phyloP scores from a whole-genome alignment of 2,329 filamentous ascomycete genomes.

The Tolypocladium ophioglossoides region DNA sequence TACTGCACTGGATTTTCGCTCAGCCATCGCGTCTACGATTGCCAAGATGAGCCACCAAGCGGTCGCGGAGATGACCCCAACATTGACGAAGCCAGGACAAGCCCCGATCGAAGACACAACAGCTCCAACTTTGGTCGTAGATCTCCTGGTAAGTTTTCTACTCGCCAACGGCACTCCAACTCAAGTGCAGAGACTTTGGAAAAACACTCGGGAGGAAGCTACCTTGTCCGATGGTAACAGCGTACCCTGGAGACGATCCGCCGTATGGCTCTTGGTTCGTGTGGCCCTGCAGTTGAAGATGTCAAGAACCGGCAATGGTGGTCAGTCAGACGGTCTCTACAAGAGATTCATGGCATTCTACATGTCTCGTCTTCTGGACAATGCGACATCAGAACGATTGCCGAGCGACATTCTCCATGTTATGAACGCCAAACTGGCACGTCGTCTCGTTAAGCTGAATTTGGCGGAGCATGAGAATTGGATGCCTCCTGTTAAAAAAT shows the following conservation, averaged over 20 bases:
- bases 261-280: conserved; percentile 7
- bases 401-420: conserved; percentile 19
- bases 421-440: conserved; percentile 33
- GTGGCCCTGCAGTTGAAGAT: conserved; percentile 3
- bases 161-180: conserved; percentile 19
- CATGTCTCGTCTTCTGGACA: conserved; percentile 24
- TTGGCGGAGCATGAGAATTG: background rate
- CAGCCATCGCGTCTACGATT: conserved; percentile 5
- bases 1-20: background rate
- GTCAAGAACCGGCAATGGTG: background rate
- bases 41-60: conserved; percentile 16
- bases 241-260: background rate
- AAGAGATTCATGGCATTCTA: conserved; percentile 41
- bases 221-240: background rate
- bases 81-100: background rate
- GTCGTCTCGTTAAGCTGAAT: conserved; percentile 30
- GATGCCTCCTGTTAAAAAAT: conserved; percentile 2
- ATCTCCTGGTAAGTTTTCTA: conserved; percentile 30
- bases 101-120: conserved; percentile 15
- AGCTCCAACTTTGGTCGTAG: conserved; percentile 37
- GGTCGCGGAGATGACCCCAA: conserved; percentile 4
- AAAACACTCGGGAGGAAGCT: conserved; percentile 40
- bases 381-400: conserved; percentile 6
- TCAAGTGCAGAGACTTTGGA: conserved; percentile 24
- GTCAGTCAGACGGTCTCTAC: conserved; percentile 24